Evolutionary conservation across 1,284 basidiomycete genomes (phyloP), one percentile per base, ranked within the genome.

Genomic region (Melanopsichium pennsylvanicum): DNA sequence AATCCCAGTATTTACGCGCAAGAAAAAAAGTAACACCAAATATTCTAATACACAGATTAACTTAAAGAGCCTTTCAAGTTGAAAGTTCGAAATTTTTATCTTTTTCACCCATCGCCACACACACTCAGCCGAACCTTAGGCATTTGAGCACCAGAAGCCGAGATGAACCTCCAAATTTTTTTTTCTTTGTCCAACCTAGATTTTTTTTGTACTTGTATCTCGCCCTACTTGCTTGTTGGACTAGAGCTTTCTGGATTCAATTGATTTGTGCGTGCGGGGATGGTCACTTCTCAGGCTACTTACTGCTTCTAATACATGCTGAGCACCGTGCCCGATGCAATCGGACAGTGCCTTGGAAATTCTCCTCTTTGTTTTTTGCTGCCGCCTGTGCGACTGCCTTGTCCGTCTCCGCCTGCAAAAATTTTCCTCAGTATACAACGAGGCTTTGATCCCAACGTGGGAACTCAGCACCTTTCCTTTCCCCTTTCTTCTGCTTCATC

Each of bases 1-100:
- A n/a, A n/a, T n/a, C n/a, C n/a, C n/a, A n/a, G n/a, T n/a, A n/a
- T n/a, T n/a, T n/a, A n/a, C n/a, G n/a, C n/a, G n/a, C n/a, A n/a
- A n/a, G n/a, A n/a, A n/a, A n/a, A n/a, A n/a, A n/a, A n/a, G n/a
- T n/a, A n/a, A n/a, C n/a, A n/a, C n/a, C n/a, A n/a, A n/a, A n/a
- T n/a, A n/a, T n/a, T n/a, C n/a, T n/a, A n/a, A n/a, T n/a, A n/a
- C n/a, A n/a, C n/a, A n/a, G n/a, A n/a, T n/a, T n/a, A n/a, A n/a
- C n/a, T n/a, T n/a, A n/a, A n/a, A n/a, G n/a, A n/a, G 26, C 22
- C 26, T 16, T 32, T 31, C 33, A n/a, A 25, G 25, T 54, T 43
- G 41, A 62, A 56, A 62, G 36, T 62, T 56, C 52, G 52, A 62
- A 56, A 38, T 62, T 56, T 22, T 13, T 27, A 21, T 16, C 18